phyloP scores from a whole-genome alignment of 176 grass and related monocot genomes.

The Canna indica region DNA sequence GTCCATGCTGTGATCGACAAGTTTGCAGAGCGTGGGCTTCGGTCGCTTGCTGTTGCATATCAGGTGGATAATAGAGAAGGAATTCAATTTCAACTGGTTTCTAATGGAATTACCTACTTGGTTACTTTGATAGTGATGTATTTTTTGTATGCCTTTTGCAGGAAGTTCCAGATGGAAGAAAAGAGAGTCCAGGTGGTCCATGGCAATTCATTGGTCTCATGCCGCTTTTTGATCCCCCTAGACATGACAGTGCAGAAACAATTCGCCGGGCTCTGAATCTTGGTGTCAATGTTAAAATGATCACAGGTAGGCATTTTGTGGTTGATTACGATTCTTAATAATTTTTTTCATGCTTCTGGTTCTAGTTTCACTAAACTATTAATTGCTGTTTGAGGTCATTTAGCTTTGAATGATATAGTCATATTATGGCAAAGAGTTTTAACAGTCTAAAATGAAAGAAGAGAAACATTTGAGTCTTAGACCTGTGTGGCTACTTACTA shows the following conservation, averaged over 20 bases:
- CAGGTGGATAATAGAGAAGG: conserved; percentile 37
- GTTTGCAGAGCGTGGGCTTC: conserved; percentile 71
- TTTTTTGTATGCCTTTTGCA: conserved; percentile 19
- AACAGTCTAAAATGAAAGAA: not conserved
- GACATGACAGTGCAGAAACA: conserved; percentile 91
- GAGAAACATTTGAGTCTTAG: not conserved
- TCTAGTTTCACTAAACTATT: not conserved
- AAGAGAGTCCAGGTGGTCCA: conserved; percentile 68
- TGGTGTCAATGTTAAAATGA: conserved; percentile 95
- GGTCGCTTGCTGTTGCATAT: conserved; percentile 75
- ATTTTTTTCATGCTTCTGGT: not conserved
- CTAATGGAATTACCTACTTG: conserved; percentile 15
- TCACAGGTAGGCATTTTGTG: conserved; percentile 37
- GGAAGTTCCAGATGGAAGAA: conserved; percentile 80
- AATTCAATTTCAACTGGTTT: not conserved
- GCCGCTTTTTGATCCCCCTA: conserved; percentile 84
- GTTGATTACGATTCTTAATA: not conserved
- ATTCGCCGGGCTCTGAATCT: conserved; percentile 72
- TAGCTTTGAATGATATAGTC: not conserved
- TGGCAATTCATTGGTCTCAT: conserved; percentile 84
- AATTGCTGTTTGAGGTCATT: not conserved
- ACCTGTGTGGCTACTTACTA: no score
- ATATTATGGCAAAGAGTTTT: not conserved
- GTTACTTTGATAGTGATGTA: not conserved
- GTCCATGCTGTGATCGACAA: conserved; percentile 79